Evolutionary conservation across 495 filamentous ascomycete genomes (phyloP).

Genomic region (Chaetomium tenue): DNA sequence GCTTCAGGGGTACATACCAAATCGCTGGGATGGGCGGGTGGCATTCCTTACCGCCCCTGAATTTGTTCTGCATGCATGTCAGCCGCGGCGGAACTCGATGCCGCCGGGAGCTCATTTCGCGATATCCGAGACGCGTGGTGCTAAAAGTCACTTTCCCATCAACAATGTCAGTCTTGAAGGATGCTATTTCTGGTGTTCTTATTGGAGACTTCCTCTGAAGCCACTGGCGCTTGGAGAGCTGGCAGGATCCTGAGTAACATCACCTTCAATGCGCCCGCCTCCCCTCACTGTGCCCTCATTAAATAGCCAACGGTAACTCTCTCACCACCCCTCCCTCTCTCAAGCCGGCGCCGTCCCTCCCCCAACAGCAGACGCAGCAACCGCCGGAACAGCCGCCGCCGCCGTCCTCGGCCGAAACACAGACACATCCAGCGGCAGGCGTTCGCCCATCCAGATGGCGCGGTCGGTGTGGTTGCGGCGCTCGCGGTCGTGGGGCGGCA

Average conservation of each 20-base stretch:
- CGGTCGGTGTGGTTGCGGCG: slow-evolving; percentile 67
- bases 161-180: neutral
- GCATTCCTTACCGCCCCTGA: neutral
- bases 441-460: slow-evolving; percentile 83
- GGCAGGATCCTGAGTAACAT: neutral
- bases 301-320: too few relatives aligned
- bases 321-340: too few relatives aligned
- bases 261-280: neutral
- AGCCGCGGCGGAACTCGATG: slow-evolving; percentile 6
- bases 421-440: slow-evolving; percentile 64
- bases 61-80: neutral
- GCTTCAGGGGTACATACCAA: neutral
- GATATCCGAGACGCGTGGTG: neutral
- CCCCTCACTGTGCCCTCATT: too few relatives aligned
- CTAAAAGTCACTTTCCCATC: neutral
- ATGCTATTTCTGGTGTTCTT: neutral
- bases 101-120: neutral
- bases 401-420: slow-evolving; percentile 48
- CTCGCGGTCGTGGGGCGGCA: slow-evolving; percentile 44
- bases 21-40: neutral
- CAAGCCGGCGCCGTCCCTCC: neutral
- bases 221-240: neutral
- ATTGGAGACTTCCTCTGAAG: neutral
- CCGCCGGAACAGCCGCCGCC: too few relatives aligned
- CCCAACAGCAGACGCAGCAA: neutral